Conservation (phyloP, 805 yeast species). For the Starmerella roubikii region DNA sequence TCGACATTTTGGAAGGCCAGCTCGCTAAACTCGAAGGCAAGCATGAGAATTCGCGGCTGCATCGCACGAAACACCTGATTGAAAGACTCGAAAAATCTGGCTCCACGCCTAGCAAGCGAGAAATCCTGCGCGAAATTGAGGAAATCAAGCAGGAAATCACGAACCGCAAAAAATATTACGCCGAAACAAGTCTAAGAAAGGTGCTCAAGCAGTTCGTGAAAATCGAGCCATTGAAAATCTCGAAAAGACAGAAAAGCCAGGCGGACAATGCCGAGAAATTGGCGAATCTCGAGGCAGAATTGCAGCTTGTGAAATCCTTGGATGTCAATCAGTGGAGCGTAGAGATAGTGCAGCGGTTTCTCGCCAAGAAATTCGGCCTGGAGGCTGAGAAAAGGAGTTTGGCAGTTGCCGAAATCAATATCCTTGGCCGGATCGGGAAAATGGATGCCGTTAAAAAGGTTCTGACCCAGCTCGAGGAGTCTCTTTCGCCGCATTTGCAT, state of each 20-base stretch:
- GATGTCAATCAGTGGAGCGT: slow-evolving; percentile 12
- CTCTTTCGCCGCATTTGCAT: slow-evolving; percentile 8
- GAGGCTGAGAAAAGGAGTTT: slow-evolving; percentile 11
- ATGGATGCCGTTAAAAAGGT: slow-evolving; percentile 19
- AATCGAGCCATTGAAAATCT: slow-evolving; percentile 25
- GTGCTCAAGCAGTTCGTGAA: slow-evolving; percentile 24
- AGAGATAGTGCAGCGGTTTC: slow-evolving; percentile 10
- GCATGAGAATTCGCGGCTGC: slow-evolving; percentile 19
- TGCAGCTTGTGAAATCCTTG: slow-evolving; percentile 8
- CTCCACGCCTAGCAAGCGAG: slow-evolving; percentile 9
- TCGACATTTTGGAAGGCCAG: slow-evolving; percentile 28
- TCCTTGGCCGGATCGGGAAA: slow-evolving; percentile 30
- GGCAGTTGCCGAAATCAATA: slow-evolving; percentile 22
- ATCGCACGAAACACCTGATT: slow-evolving; percentile 22
- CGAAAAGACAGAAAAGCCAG: slow-evolving; percentile 19
- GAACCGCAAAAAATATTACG: slow-evolving; percentile 24
- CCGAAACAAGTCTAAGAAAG: slow-evolving; percentile 20
- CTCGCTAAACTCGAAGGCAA: slow-evolving; percentile 17
- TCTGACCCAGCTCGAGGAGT: slow-evolving; percentile 4
- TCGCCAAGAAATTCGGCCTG: slow-evolving; percentile 6
- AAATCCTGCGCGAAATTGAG: slow-evolving; percentile 15
- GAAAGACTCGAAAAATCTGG: slow-evolving; percentile 13
- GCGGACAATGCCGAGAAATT: slow-evolving; percentile 1
- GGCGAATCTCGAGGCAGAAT: slow-evolving; percentile 11
- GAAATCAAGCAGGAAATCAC: slow-evolving; percentile 22